These are phyloP conservation scores for Pyrenophora seminiperda DNA, from an alignment of 2,329 filamentous ascomycete species.

Conservation along the genomic window DNA sequence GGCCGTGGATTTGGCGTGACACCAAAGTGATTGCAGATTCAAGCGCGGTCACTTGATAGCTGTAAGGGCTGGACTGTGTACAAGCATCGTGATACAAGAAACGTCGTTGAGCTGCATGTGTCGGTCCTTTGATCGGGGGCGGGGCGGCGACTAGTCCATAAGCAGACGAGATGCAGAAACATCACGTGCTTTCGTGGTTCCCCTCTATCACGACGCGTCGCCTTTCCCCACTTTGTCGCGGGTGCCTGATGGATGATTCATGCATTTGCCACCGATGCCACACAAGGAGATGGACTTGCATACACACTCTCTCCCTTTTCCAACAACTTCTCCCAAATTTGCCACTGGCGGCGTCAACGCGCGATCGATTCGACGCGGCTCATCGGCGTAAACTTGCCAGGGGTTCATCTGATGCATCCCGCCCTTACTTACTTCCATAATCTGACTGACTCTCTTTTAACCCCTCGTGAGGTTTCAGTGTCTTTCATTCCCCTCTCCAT, in stretches of 20 bases:
- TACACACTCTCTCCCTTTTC: not conserved
- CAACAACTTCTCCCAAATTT: constrained; percentile 19
- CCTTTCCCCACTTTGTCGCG: constrained; percentile 6
- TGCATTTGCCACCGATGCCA: not conserved
- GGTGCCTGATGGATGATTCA: not conserved
- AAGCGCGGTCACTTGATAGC: not conserved
- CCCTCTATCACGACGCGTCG: constrained; percentile 8
- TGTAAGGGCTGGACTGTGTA: not conserved
- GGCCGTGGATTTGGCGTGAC: not conserved
- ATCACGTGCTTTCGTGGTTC: constrained; percentile 13
- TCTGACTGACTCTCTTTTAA: constrained; percentile 16
- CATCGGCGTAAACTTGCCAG: constrained; percentile 28
- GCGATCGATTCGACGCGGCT: constrained; percentile 20
- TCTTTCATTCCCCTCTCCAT: constrained; percentile 2
- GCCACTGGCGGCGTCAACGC: constrained; percentile 36
- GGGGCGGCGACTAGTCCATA: constrained; percentile 2
- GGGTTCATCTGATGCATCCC: constrained; percentile 18
- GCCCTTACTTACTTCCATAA: constrained; percentile 24
- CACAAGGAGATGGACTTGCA: constrained; percentile 1
- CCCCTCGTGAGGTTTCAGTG: constrained; percentile 8
- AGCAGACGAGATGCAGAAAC: not conserved
- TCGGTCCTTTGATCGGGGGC: not conserved
- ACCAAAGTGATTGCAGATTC: not conserved
- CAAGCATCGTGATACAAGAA: not conserved
- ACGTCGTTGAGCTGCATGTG: not conserved